Conservation (phyloP, 108 stramenopile species). For the Schizochytrium sp. region DNA sequence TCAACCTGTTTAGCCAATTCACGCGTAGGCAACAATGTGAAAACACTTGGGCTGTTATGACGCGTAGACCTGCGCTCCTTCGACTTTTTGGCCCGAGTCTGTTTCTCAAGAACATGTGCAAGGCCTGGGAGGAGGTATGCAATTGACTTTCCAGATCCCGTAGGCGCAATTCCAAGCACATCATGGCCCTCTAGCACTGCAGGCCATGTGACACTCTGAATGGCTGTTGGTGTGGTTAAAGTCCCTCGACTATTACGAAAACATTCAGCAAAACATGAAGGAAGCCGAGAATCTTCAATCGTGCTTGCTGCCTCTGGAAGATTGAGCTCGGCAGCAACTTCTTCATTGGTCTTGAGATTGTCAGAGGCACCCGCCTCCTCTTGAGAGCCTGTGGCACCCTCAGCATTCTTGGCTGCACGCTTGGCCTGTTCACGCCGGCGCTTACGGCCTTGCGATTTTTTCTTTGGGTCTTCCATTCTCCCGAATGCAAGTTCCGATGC, state of each 20-base stretch:
- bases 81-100: slow-evolving; percentile 74
- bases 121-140: slow-evolving; percentile 97
- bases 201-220: slow-evolving; percentile 96
- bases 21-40: slow-evolving; percentile 95
- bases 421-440: too few species aligned
- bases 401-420: too few species aligned
- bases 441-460: too few species aligned
- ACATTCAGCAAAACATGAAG: neutral
- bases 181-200: slow-evolving; percentile 88
- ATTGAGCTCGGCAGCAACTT: neutral
- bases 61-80: neutral
- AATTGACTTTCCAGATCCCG: slow-evolving; percentile 97
- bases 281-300: neutral
- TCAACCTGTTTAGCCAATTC: slow-evolving; percentile 97
- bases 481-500: too few species aligned
- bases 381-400: too few species aligned
- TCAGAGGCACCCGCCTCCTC: neutral
- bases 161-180: slow-evolving; percentile 97
- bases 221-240: slow-evolving; percentile 91
- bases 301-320: neutral
- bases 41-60: slow-evolving; percentile 84
- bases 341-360: neutral
- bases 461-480: too few species aligned
- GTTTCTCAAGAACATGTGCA: slow-evolving; percentile 86
- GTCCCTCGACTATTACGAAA: neutral